Evolutionary conservation across 108 stramenopile species (phyloP).

Genomic region (Cylindrotheca fusiformis): DNA sequence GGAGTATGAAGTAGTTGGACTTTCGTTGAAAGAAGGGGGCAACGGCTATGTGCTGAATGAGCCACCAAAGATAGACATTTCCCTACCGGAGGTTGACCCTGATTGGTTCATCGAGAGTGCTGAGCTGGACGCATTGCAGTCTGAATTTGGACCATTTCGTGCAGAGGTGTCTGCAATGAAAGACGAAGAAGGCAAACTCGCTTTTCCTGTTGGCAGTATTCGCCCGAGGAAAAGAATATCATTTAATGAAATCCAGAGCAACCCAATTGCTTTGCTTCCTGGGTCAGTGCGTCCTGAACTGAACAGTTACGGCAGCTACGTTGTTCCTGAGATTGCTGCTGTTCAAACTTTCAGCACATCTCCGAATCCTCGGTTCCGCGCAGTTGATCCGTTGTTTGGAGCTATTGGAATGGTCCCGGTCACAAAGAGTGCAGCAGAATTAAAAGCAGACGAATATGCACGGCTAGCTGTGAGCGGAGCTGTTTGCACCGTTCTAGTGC

Average conservation of each 20-base stretch:
- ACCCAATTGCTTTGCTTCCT: constrained; percentile 67
- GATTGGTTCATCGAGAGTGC: constrained; percentile 70
- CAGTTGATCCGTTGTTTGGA: constrained; percentile 82
- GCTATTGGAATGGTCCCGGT: constrained; percentile 74
- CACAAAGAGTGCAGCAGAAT: constrained; percentile 59
- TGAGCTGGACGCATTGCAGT: constrained; percentile 20
- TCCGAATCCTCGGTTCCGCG: constrained; percentile 55
- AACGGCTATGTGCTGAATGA: constrained; percentile 67
- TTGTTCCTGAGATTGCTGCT: constrained; percentile 52
- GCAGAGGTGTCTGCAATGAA: constrained; percentile 32
- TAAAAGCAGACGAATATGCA: constrained; percentile 67
- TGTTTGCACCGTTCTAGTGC: constrained; percentile 78
- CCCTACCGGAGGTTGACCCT: constrained; percentile 57
- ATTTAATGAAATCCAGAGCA: constrained; percentile 40
- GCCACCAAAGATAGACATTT: constrained; percentile 52
- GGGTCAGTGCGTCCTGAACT: constrained; percentile 49
- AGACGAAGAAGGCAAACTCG: constrained; percentile 18
- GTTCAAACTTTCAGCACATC: constrained; percentile 22
- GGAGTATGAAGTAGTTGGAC: constrained; percentile 60
- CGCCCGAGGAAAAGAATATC: not conserved
- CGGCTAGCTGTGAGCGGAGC: constrained; percentile 77
- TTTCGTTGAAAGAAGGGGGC: constrained; percentile 51
- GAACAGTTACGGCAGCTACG: constrained; percentile 36
- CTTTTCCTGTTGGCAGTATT: constrained; percentile 7
- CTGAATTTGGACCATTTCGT: constrained; percentile 11